Evolutionary conservation across 495 filamentous ascomycete species (phyloP).

Genomic region (Tuber borchii): DNA sequence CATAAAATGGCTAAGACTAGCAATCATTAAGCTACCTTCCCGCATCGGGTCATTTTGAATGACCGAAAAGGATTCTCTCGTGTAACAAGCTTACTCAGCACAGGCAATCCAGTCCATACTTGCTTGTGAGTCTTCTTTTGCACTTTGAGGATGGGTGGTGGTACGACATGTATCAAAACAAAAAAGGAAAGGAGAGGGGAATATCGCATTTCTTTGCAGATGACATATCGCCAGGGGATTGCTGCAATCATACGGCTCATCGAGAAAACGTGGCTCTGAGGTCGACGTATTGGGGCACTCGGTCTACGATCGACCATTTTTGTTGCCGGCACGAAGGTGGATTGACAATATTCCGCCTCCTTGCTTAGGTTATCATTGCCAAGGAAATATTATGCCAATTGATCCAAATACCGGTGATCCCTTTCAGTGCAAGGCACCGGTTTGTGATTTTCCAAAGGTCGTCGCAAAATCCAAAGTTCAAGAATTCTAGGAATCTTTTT

Average conservation of each 20-base stretch:
- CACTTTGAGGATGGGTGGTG: neutral
- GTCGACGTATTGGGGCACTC: neutral
- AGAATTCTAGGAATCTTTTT: too few relatives aligned
- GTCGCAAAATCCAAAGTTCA: too few relatives aligned
- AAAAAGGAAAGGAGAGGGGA: neutral
- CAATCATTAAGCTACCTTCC: neutral
- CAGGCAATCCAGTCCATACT: neutral
- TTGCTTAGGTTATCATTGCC: neutral
- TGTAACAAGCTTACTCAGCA: neutral
- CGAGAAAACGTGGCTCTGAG: neutral
- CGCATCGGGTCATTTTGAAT: neutral
- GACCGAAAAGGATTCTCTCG: neutral
- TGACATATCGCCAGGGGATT: neutral
- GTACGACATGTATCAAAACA: neutral
- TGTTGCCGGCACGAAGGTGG: neutral
- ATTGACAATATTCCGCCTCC: neutral
- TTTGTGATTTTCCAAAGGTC: too few relatives aligned
- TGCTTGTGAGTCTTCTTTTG: neutral
- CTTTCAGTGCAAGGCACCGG: neutral
- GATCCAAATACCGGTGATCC: neutral
- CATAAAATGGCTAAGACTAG: neutral
- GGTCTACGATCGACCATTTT: neutral
- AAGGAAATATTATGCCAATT: neutral
- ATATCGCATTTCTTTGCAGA: neutral
- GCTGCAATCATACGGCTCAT: neutral